These are phyloP conservation scores for Amoeboaphelidium protococcarum DNA, from an alignment of 371 early-diverging fungal species.

Conservation along the genomic window DNA sequence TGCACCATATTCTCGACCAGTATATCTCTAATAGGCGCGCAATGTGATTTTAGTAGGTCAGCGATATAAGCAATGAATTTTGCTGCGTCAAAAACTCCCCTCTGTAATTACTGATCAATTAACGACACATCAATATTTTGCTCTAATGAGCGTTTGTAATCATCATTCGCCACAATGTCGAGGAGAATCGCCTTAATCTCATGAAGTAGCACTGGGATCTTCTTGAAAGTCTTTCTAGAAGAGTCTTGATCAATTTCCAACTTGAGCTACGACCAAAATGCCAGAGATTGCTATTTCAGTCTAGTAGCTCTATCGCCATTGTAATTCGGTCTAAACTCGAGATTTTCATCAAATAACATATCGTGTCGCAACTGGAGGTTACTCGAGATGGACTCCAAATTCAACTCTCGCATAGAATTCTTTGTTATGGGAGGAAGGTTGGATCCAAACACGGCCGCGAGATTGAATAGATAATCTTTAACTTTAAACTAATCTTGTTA, in stretches of 20 bases:
- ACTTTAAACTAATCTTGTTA: no score
- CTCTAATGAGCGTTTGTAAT: constrained; percentile 17
- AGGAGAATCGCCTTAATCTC: constrained; percentile 27
- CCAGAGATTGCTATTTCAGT: constrained; percentile 16
- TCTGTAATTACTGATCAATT: constrained; percentile 24
- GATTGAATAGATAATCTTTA: no score
- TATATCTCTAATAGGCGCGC: constrained; percentile 19
- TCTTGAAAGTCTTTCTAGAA: constrained; percentile 3
- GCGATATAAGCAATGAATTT: constrained; percentile 13
- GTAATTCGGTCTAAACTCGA: constrained; percentile 40
- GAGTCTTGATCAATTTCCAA: constrained; percentile 6
- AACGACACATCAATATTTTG: constrained; percentile 20
- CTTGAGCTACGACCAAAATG: constrained; percentile 29
- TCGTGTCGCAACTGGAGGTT: constrained; percentile 48
- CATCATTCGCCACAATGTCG: constrained; percentile 23
- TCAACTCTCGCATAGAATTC: constrained; percentile 27
- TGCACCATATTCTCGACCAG: constrained; percentile 15
- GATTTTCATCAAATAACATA: constrained; percentile 35
- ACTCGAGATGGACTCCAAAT: constrained; percentile 28
- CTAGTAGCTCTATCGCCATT: constrained; percentile 25
- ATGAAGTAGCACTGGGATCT: constrained; percentile 20
- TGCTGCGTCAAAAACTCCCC: constrained; percentile 13
- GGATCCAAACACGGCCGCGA: no score
- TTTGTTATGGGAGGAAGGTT: constrained; percentile 25
- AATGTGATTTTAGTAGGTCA: constrained; percentile 14